Evolutionary conservation across 2,329 filamentous ascomycete genomes (phyloP).

Genomic region (Arthrobotrys iridis): DNA sequence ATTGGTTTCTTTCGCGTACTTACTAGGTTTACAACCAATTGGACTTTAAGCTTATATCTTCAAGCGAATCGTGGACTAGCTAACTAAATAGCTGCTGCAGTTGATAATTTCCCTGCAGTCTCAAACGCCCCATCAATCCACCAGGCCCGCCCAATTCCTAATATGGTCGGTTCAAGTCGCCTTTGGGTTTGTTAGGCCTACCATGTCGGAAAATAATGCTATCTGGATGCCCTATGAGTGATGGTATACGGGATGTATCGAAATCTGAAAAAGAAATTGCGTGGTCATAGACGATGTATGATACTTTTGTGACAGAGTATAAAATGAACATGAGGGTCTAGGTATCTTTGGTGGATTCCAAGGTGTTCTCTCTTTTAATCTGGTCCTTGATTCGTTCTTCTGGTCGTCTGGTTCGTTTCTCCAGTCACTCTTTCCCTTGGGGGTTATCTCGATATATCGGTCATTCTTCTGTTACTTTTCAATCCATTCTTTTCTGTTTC

Average conservation of each 20-base stretch:
- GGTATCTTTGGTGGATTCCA: not conserved
- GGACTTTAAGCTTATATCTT: too few species aligned
- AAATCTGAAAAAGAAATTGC: too few species aligned
- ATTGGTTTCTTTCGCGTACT: too few species aligned
- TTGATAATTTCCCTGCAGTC: too few species aligned
- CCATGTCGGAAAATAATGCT: not conserved
- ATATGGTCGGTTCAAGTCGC: not conserved
- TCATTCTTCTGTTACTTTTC: not conserved
- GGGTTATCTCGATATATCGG: not conserved
- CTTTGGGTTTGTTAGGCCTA: not conserved
- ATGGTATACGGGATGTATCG: too few species aligned
- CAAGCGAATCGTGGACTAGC: too few species aligned
- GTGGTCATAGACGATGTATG: not conserved
- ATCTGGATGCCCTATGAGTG: too few species aligned
- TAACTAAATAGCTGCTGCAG: too few species aligned
- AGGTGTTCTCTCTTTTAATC: not conserved
- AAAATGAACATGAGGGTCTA: not conserved
- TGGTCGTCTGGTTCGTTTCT: not conserved
- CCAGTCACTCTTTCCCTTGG: not conserved
- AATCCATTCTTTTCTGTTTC: not conserved
- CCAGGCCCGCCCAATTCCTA: too few species aligned
- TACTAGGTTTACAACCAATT: too few species aligned
- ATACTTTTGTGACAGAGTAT: not conserved
- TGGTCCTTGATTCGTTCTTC: not conserved
- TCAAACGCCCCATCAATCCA: too few species aligned